Base-by-base conservation (phyloP, 2,329 filamentous ascomycete species). In the Arthrobotrys musiformis region DNA sequence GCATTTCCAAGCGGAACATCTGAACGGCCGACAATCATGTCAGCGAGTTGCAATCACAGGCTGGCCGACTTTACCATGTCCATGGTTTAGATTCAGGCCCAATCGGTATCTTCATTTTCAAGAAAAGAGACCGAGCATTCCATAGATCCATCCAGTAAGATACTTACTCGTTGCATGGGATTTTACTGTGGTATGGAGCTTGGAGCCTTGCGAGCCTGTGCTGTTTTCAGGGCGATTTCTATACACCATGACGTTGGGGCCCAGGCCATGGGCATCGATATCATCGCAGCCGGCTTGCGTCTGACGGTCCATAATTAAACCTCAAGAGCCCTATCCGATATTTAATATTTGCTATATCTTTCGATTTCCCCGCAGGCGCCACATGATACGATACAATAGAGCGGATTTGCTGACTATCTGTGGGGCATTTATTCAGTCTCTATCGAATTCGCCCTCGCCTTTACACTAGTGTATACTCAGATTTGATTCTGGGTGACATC, bases 171-270 rank as follows among this genome's bases (percentile, higher is more conserved):
- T n/a, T 67, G 28, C 37, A 40, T 35, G 40, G 52, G 26, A 35
- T 30, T 70, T 24, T 19, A 40, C 48, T 60, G 72, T 61, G 63
- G 68, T 64, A 72, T 70, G 68, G 68, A 48, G 30, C 24, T 35
- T 70, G 48, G n/a, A 26, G n/a, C 24, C 50, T 74, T n/a, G n/a
- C n/a, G n/a, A n/a, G 30, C 42, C 26, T 46, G 54, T 56, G 72
- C 73, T 77, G 73, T 77, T 77, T 77, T 67, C 73, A 67, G 73
- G 40, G 73, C 73, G 66, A 46, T 48, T 42, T 24, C 40, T 63
- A 60, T 66, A 67, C n/a, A n/a, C 50, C 50, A 77, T 77, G 73
- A 77, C 73, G 73, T 77, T 70, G 60, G 66, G 37, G n/a, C n/a
- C n/a, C n/a, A n/a, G n/a, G n/a, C n/a, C n/a, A n/a, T n/a, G n/a